Evolutionary conservation across 805 yeast species (phyloP), one percentile per base, ranked within the genome.

Genomic region (Pichia membranifaciens): DNA sequence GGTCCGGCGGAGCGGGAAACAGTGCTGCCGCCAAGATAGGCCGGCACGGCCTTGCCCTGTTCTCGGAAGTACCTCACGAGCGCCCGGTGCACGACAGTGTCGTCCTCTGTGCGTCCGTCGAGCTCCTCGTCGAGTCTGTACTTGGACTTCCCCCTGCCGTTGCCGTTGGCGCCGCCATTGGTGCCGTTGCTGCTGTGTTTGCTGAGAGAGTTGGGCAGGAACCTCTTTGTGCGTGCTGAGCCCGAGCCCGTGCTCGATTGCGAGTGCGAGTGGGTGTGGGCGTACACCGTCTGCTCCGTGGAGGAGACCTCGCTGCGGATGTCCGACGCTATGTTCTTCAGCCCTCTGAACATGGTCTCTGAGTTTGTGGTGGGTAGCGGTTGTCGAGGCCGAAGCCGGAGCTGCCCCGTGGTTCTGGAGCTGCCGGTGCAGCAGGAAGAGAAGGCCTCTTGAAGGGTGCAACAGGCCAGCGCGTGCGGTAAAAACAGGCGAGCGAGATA

Each of bases 81-180:
- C 0, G 71, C 62, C 23, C 52, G 55, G 39, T 64, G 65, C 1
- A 68, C 65, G 32, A 61, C 56, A 0, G 72, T 68, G 21, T 62
- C 65, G 13, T 58, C 57, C 43, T 65, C 70, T 1, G 54, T 48
- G 16, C 52, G 57, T 4, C 70, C 69, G 49, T 66, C 71, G n/a
- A 56, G 54, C 39, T 67, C 71, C 20, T 33, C 43, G 7, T 39
- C 20, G 8, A n/a, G 29, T n/a, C 39, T 37, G 5, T 17, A 12
- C 34, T 40, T 47, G 5, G 21, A 6, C 23, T 38, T 40, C 20
- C 4, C 15, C 16, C n/a, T 35, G 17, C 34, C 36, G 12, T 20
- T 9, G 21, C n/a, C 23, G n/a, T 25, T 18, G 23, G 28, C 15
- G 16, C 41, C 28, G 15, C 18, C 16, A 10, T 16, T 22, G 22